These are phyloP conservation scores for Globisporangium nagaii DNA, from an alignment of 352 stramenopile genomes.

Conservation along the genomic window DNA sequence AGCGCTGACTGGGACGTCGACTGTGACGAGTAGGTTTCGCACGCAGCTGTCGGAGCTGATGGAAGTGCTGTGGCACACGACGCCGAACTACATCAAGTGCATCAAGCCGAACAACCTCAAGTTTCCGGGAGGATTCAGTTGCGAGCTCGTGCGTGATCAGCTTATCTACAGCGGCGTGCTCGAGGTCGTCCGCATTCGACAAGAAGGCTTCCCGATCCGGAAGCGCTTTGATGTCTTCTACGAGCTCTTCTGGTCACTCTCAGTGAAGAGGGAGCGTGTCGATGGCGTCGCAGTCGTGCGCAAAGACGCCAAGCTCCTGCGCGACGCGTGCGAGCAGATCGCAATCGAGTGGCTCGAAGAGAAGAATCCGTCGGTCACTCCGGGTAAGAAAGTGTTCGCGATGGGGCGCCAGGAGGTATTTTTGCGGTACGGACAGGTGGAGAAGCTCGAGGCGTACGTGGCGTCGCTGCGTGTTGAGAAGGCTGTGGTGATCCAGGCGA, in stretches of 20 bases:
- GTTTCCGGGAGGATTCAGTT: conserved; percentile 86
- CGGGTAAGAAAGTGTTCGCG: conserved; percentile 43
- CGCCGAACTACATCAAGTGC: conserved; percentile 93
- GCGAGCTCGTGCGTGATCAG: conserved; percentile 85
- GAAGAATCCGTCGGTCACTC: not conserved
- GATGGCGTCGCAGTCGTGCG: conserved; percentile 10
- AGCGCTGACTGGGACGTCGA: conserved; percentile 53
- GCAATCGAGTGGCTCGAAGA: conserved; percentile 40
- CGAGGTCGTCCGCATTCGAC: conserved; percentile 89
- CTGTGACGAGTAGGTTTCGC: conserved; percentile 66
- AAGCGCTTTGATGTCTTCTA: conserved; percentile 75
- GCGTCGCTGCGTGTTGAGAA: conserved; percentile 34
- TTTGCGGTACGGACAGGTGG: conserved; percentile 70
- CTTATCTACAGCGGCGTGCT: conserved; percentile 90
- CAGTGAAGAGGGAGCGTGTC: conserved; percentile 14
- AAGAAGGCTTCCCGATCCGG: conserved; percentile 88
- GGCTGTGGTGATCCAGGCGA: conserved; percentile 46
- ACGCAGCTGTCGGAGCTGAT: conserved; percentile 80
- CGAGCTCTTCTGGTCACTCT: conserved; percentile 59
- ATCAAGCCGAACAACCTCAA: conserved; percentile 95
- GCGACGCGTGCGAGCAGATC: conserved; percentile 43
- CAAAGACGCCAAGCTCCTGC: conserved; percentile 16
- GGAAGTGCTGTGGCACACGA: conserved; percentile 80
- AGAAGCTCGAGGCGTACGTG: conserved; percentile 56
- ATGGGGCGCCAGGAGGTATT: conserved; percentile 75